Evolutionary conservation across 179 eudicot species (phyloP), one percentile per base, ranked within the genome.

Genomic region (Beta lomatogona): DNA sequence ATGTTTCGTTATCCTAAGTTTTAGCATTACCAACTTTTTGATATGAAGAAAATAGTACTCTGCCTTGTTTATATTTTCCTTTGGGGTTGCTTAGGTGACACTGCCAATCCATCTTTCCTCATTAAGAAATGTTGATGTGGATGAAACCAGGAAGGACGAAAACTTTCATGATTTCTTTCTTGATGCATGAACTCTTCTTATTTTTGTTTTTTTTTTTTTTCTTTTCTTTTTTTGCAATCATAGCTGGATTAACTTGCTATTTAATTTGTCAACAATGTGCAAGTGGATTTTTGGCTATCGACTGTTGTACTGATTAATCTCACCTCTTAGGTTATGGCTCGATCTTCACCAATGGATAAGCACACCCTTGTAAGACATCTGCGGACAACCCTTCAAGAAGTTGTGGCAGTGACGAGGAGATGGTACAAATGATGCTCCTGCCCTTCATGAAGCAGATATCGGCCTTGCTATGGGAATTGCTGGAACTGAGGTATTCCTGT

Each of bases 401-500:
- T 95, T 69, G 99, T 95, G 73, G 99, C 99, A 65, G 99, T 95
- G 36, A 95, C 99, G 41, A 98, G 99, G 99, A 71, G 99, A 95
- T 89, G 99, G 99, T 75, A 95, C 99, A 22, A 95, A 95, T 83
- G 99, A 95, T 82, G 99, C 99, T 60, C 99, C 99, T 52, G 99
- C 99, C 50, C 98, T 95, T 67, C 99, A 95, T 84, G 99, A 95
- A 86, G 97, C 99, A 48, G 98, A 95, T 86, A 95, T 95, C 76
- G 99, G 99, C 82, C 92, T 95, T 81, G 99, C 99, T 55, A 95
- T 95, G 99, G 98, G 99, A 60, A 92, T 96, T 83, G 93, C 97
- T 73, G 97, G 97, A 72, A 96, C 98, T 78, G 98, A 93, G 94
- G 99, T 91, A 79, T 59, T 11, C 61, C 10, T 44, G 53, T 69